Evolutionary conservation across 352 stramenopile species (phyloP), one percentile per base, ranked within the genome.

Genomic region (Globisporangium nunn): DNA sequence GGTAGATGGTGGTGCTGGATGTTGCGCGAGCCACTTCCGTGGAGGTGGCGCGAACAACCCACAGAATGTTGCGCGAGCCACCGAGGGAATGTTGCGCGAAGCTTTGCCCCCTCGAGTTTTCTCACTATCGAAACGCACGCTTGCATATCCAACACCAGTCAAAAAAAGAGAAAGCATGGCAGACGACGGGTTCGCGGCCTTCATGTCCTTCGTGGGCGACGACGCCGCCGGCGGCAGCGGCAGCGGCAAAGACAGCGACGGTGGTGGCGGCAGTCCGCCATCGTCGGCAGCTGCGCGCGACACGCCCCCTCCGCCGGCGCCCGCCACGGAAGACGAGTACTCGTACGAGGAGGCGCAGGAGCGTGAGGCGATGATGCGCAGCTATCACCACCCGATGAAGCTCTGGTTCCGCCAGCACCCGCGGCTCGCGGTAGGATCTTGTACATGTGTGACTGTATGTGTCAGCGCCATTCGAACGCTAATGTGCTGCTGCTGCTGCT

Each of bases 331-430:
- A 47, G 82, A 93, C 52, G 74, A 78, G 53, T 92, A 92, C 61
- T 56, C 72, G 46, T 90, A 93, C 56, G 87, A 96, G 63, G 87
- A 95, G 58, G 71, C 86, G 67, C 78, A 91, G 61, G 87, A 96
- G 66, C 81, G 81, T 49, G 79, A 93, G 66, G 83, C 84, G 17
- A 91, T 95, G 82, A 91, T 94, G 82, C 89, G 91, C 70, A 87
- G 41, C 53, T 91, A 93, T 62, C 81, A 94, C 64, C 75, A 82
- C 53, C 79, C 83, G 0, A 93, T 95, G 85, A 94, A 93, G 70
- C 81, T 84, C 58, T 96, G 87, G 87, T 96, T 93, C 61, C 67
- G 72, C 15, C 72, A 91, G 64, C 62, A 82, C 41, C 72, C 82
- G 11, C 47, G 67, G 11, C 68, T 89, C 7, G 52, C 66, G 67